phyloP scores from a whole-genome alignment of 768 basidiomycete genomes.

The Paxillus ammoniavirescens region DNA sequence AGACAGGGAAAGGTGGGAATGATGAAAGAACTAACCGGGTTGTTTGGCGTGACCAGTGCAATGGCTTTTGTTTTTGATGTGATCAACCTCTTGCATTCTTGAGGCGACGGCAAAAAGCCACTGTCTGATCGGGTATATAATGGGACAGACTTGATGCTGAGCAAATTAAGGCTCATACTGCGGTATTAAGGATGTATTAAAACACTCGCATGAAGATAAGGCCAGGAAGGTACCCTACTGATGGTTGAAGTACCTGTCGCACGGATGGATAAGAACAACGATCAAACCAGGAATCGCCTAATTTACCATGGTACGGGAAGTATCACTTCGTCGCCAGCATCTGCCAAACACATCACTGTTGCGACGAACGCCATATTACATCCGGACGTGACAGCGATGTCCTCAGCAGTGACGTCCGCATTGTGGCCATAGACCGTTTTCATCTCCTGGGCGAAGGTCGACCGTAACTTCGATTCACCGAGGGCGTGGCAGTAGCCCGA shows the following conservation, averaged over 20 bases:
- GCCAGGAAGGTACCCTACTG: slow-evolving; percentile 35
- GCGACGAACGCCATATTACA: slow-evolving; percentile 74
- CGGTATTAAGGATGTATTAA: not conserved
- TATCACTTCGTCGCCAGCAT: slow-evolving; percentile 68
- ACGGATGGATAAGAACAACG: not conserved
- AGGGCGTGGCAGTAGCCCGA: slow-evolving; percentile 59
- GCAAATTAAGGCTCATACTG: slow-evolving; percentile 67
- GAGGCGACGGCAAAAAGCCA: slow-evolving; percentile 60
- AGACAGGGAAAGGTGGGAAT: not conserved
- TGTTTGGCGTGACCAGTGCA: slow-evolving; percentile 74
- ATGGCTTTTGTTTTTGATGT: slow-evolving; percentile 64
- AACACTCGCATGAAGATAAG: not conserved
- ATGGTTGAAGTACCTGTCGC: slow-evolving; percentile 63
- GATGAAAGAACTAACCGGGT: slow-evolving; percentile 47
- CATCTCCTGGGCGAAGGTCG: slow-evolving; percentile 61
- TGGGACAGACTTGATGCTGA: slow-evolving; percentile 57
- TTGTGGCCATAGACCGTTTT: slow-evolving; percentile 50
- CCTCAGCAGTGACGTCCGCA: slow-evolving; percentile 48
- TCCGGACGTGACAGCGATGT: slow-evolving; percentile 69
- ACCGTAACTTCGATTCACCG: slow-evolving; percentile 54
- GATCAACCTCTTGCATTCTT: slow-evolving; percentile 49
- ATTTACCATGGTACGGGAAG: slow-evolving; percentile 68
- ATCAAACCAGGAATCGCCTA: not conserved
- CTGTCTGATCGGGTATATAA: slow-evolving; percentile 49
- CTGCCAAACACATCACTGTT: slow-evolving; percentile 60